These are phyloP conservation scores for Drosera capensis DNA, from an alignment of 148 eudicot species.

Conservation along the genomic window DNA sequence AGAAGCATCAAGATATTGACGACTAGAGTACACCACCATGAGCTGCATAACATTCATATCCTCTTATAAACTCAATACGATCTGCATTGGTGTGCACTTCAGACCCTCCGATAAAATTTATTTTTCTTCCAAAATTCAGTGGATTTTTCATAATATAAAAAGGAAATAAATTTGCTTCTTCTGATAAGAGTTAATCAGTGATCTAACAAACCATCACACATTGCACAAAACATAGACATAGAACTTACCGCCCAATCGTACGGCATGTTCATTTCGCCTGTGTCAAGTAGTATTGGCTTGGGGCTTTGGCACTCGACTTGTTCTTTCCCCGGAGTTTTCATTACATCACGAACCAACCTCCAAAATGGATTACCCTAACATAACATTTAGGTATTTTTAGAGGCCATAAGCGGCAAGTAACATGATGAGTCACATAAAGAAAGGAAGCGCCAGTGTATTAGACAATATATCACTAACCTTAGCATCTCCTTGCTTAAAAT, in stretches of 20 bases:
- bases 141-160: too few species aligned
- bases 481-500: conserved; percentile 88
- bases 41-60: not conserved
- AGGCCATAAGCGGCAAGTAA: too few species aligned
- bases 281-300: conserved; percentile 81
- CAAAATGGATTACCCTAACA: conserved; percentile 84
- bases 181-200: too few species aligned
- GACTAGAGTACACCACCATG: too few species aligned
- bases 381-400: too few species aligned
- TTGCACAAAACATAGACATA: not conserved
- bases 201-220: not conserved
- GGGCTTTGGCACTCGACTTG: conserved; percentile 69
- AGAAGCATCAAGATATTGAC: not conserved
- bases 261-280: conserved; percentile 90
- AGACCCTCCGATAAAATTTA: too few species aligned
- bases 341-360: conserved; percentile 61
- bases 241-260: conserved; percentile 96
- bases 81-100: too few species aligned
- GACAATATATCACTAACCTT: too few species aligned
- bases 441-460: too few species aligned
- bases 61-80: too few species aligned
- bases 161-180: too few species aligned
- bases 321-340: conserved; percentile 56
- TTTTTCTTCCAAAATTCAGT: too few species aligned
- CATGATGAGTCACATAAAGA: not conserved